Percentiles rank a stretch among this genome's conserved stretches.
Conservation (phyloP, 2,329 filamentous ascomycete species). For the Aureobasidium musti region DNA sequence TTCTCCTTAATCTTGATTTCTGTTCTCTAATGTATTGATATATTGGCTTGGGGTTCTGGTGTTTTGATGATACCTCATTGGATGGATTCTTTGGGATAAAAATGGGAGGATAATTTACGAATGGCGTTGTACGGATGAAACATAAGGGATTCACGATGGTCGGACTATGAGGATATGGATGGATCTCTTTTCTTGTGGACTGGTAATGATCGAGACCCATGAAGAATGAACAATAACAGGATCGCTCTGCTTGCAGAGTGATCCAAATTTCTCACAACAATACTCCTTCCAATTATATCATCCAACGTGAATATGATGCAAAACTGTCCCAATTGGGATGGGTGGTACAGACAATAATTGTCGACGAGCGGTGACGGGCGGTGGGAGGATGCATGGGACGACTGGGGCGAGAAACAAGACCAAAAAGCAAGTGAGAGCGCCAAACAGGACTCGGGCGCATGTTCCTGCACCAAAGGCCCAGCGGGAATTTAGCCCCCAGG, state of each 20-base stretch:
- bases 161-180: not conserved
- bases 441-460: not conserved
- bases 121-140: conserved; percentile 1
- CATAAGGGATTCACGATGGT: not conserved
- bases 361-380: not conserved
- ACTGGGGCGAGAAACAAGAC: not conserved
- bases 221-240: conserved; percentile 10
- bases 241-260: not conserved
- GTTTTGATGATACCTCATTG: conserved; percentile 5
- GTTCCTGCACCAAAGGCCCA: conserved; percentile 4
- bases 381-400: not conserved
- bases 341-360: not conserved
- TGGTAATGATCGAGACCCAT: not conserved
- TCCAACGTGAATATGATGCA: conserved; percentile 1
- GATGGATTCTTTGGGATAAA: conserved; percentile 2
- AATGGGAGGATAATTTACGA: conserved; percentile 9
- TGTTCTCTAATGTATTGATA: conserved; percentile 9
- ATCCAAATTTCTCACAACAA: not conserved
- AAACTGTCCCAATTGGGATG: not conserved
- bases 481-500: not conserved
- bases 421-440: conserved; percentile 12
- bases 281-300: not conserved
- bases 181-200: not conserved
- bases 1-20: conserved; percentile 1
- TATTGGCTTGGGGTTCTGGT: not conserved